Conservation (phyloP, 2,329 filamentous ascomycete genomes). For the Xylaria sp. region DNA sequence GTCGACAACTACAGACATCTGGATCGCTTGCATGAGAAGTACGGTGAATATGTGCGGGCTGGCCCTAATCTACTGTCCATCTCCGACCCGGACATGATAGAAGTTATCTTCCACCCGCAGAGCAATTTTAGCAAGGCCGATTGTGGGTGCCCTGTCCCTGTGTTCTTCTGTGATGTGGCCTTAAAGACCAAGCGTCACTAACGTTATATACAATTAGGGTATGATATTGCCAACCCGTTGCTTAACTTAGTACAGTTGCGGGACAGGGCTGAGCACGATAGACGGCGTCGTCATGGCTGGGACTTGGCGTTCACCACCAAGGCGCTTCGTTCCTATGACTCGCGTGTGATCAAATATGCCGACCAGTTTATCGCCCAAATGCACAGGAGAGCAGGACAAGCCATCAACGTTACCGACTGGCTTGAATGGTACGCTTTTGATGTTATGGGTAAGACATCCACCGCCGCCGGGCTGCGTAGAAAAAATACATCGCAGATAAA, state of each 20-base stretch:
- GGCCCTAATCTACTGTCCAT: slow-evolving; percentile 38
- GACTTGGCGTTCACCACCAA: slow-evolving; percentile 39
- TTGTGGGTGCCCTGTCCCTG: slow-evolving; percentile 22
- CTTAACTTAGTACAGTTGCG: slow-evolving; percentile 35
- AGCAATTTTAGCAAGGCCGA: slow-evolving; percentile 37
- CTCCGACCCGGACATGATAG: slow-evolving; percentile 35
- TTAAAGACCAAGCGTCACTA: not conserved
- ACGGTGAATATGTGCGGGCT: slow-evolving; percentile 38
- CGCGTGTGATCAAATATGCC: slow-evolving; percentile 36
- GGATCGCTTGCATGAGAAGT: slow-evolving; percentile 34
- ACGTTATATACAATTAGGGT: slow-evolving; percentile 28
- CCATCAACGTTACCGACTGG: slow-evolving; percentile 35
- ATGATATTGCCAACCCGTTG: slow-evolving; percentile 38
- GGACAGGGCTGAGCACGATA: slow-evolving; percentile 34
- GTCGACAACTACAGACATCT: slow-evolving; percentile 38
- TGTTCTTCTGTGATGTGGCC: not conserved
- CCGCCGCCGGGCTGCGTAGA: not conserved
- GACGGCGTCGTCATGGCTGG: slow-evolving; percentile 38
- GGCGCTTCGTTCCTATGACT: slow-evolving; percentile 36
- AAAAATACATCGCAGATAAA: not conserved
- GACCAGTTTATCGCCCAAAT: slow-evolving; percentile 37
- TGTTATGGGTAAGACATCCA: slow-evolving; percentile 38
- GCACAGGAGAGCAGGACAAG: slow-evolving; percentile 27
- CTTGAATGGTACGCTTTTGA: slow-evolving; percentile 40
- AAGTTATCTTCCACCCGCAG: slow-evolving; percentile 33